Evolutionary conservation across 139 green algal genomes (phyloP).

Genomic region (Chlamydomonas schloesseri): DNA sequence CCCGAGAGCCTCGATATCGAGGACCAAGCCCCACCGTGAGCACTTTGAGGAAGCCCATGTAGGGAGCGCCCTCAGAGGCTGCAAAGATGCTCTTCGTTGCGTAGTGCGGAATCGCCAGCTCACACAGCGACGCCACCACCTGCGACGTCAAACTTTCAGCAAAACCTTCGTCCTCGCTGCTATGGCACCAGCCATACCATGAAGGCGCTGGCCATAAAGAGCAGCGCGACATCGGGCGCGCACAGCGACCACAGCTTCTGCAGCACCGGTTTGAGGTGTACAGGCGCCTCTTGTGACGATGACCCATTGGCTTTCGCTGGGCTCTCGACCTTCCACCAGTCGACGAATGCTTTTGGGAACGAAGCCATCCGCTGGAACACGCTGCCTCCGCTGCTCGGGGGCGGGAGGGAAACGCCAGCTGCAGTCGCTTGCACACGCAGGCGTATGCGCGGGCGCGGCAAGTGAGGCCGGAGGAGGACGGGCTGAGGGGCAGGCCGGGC

Average conservation of each 20-base stretch:
- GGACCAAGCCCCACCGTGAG: constrained; percentile 50
- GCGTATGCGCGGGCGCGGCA: background rate
- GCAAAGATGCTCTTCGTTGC: constrained; percentile 79
- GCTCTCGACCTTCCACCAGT: constrained; percentile 38
- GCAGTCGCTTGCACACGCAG: constrained; percentile 6
- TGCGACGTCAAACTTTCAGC: constrained; percentile 33
- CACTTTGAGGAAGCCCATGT: constrained; percentile 57
- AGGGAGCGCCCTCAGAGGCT: constrained; percentile 46
- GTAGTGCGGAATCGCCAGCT: constrained; percentile 88
- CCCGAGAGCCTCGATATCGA: no score
- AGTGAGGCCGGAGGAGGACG: background rate
- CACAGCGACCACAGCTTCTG: constrained; percentile 9
- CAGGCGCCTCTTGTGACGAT: background rate
- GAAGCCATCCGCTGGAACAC: background rate
- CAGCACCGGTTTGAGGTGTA: constrained; percentile 22
- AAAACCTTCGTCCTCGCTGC: no score
- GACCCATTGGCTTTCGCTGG: background rate
- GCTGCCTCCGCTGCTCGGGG: background rate
- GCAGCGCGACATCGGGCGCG: constrained; percentile 3
- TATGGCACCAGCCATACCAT: no score
- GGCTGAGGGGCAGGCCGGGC: no score
- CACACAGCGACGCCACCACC: constrained; percentile 54
- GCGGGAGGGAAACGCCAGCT: background rate
- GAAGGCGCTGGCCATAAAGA: constrained; percentile 13
- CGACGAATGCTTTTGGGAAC: background rate